Evolutionary conservation across 345 rosid species (phyloP).

Genomic region (Populus deltoides): DNA sequence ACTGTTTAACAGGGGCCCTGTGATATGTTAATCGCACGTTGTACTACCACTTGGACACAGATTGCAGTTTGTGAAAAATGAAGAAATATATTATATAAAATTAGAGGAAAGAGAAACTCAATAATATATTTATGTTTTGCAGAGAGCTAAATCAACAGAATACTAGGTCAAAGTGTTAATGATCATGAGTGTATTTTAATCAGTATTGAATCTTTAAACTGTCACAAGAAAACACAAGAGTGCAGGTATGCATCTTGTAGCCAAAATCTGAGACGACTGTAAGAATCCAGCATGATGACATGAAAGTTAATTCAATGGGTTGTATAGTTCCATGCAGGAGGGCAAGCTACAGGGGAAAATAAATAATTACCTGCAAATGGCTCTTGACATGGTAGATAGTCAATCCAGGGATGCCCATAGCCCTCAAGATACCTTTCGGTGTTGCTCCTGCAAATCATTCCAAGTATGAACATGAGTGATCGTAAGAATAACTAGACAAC

Average conservation of each 20-base stretch:
- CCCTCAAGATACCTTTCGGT: slow-evolving; percentile 60
- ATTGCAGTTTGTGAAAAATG: neutral
- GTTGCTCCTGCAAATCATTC: slow-evolving; percentile 46
- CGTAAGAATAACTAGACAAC: neutral
- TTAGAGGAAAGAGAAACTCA: no score
- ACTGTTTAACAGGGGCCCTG: neutral
- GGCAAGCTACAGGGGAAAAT: slow-evolving; percentile 1
- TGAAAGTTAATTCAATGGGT: neutral
- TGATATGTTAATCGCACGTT: neutral
- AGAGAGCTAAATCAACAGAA: neutral
- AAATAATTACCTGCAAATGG: slow-evolving; percentile 54
- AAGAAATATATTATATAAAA: neutral
- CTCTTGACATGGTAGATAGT: slow-evolving; percentile 73
- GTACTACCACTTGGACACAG: neutral
- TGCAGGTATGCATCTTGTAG: neutral
- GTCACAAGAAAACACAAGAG: neutral
- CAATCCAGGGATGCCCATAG: slow-evolving; percentile 46
- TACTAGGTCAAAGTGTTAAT: neutral
- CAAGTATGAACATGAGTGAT: neutral
- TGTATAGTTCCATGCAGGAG: neutral
- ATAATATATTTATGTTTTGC: no score
- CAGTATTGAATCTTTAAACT: neutral
- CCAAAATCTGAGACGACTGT: neutral
- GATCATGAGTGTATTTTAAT: neutral
- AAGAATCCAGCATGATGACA: neutral